phyloP scores from a whole-genome alignment of 129 eudicot species.

The Daucus carota region DNA sequence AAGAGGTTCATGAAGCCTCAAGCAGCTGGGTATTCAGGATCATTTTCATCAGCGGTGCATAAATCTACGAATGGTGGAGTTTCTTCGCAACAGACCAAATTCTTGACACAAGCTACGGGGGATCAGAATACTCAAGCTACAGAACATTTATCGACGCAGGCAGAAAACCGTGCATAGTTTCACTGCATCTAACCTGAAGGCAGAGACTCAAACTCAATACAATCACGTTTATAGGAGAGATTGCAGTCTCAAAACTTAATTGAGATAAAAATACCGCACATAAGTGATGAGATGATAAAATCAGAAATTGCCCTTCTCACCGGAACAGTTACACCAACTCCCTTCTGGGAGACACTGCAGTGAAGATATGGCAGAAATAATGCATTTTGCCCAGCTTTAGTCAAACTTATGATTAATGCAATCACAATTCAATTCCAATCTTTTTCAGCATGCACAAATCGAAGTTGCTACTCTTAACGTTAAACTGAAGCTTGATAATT shows the following conservation, averaged over 20 bases:
- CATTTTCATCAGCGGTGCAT: constrained; percentile 20
- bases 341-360: constrained; percentile 20
- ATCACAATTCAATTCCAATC: constrained; percentile 31
- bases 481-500: constrained; percentile 30
- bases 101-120: constrained; percentile 8
- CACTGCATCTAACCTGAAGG: constrained; percentile 32
- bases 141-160: constrained; percentile 13
- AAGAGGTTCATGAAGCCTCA: constrained; percentile 71
- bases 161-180: constrained; percentile 31
- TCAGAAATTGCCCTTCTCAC: constrained; percentile 18
- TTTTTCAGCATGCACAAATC: constrained; percentile 35
- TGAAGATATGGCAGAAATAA: constrained; percentile 19
- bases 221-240: constrained; percentile 15
- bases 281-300: constrained; percentile 23
- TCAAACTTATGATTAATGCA: constrained; percentile 23
- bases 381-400: constrained; percentile 27
- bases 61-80: constrained; percentile 20
- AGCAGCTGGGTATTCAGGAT: constrained; percentile 20
- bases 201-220: constrained; percentile 5
- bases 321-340: constrained; percentile 18
- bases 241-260: constrained; percentile 13
- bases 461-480: constrained; percentile 45
- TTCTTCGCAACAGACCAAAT: constrained; percentile 15
- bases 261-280: constrained; percentile 12
- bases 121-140: constrained; percentile 17